Percentiles rank a stretch among this genome's conserved stretches.
phyloP scores from a whole-genome alignment of 129 eudicot species.

The Artemisia tridentata region DNA sequence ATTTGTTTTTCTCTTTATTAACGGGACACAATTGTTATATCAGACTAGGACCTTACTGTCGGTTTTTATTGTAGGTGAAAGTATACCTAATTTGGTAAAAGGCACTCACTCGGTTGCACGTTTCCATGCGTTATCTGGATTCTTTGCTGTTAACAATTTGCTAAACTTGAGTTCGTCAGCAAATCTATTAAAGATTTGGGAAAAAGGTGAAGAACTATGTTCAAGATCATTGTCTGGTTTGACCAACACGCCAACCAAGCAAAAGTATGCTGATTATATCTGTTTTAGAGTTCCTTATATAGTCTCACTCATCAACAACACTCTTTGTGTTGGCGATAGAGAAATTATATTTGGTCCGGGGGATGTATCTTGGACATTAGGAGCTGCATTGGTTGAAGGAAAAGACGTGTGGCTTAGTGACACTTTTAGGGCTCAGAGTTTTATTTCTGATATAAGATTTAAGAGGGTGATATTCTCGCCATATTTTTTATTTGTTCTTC shows the following conservation, averaged over 20 bases:
- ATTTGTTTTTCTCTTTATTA: neutral
- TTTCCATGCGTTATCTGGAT: conserved; percentile 85
- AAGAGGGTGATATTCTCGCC: conserved; percentile 44
- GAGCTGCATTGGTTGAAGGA: conserved; percentile 82
- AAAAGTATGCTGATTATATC: conserved; percentile 40
- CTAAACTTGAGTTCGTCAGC: conserved; percentile 56
- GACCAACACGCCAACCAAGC: conserved; percentile 27
- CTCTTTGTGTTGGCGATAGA: conserved; percentile 55
- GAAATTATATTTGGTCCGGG: conserved; percentile 82
- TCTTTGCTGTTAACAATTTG: conserved; percentile 65
- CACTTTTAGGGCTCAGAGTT: conserved; percentile 13
- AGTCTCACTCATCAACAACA: conserved; percentile 58
- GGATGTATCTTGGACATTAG: conserved; percentile 87
- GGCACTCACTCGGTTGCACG: conserved; percentile 36
- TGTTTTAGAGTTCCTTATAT: conserved; percentile 78
- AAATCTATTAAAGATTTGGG: conserved; percentile 61
- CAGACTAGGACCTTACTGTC: neutral
- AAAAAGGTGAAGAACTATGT: conserved; percentile 58
- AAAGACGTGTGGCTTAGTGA: conserved; percentile 37
- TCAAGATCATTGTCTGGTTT: conserved; percentile 48
- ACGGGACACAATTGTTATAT: neutral
- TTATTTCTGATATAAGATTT: conserved; percentile 21
- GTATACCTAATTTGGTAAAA: conserved; percentile 28
- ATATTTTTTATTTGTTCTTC: conserved; percentile 46
- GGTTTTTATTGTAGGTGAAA: conserved; percentile 44